Evolutionary conservation across 202 grass and related monocot species (phyloP).

Genomic region (Elaeis oleifera): DNA sequence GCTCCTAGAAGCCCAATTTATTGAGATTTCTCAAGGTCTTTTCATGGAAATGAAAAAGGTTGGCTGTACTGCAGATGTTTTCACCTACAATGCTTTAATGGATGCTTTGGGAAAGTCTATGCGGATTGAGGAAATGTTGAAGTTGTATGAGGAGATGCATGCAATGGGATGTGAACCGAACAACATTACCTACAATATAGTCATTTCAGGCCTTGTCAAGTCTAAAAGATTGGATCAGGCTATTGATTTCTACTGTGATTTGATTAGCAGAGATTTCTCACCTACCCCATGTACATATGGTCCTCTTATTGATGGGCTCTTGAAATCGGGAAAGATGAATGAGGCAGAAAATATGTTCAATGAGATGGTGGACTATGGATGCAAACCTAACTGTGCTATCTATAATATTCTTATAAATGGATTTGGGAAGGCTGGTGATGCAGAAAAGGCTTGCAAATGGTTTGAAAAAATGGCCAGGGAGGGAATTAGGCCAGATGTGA

Average conservation of each 20-base stretch:
- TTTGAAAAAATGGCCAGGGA: conserved; percentile 61
- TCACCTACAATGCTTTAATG: conserved; percentile 73
- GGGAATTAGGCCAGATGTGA: conserved; percentile 83
- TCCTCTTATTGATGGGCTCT: conserved; percentile 77
- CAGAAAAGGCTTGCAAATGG: conserved; percentile 49
- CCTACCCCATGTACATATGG: conserved; percentile 84
- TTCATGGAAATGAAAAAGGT: conserved; percentile 72
- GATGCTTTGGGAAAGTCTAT: conserved; percentile 76
- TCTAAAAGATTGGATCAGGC: conserved; percentile 56
- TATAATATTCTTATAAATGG: conserved; percentile 92
- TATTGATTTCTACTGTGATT: conserved; percentile 68
- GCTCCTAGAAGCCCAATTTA: conserved; percentile 54
- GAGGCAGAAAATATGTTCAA: conserved; percentile 65
- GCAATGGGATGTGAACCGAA: conserved; percentile 52
- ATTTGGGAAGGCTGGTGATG: conserved; percentile 51
- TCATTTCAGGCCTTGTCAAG: conserved; percentile 86
- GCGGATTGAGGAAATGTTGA: conserved; percentile 69
- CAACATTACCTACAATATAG: conserved; percentile 74
- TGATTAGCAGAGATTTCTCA: conserved; percentile 56
- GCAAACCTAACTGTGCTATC: conserved; percentile 71
- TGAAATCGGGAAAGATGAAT: conserved; percentile 58
- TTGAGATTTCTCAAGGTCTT: conserved; percentile 44
- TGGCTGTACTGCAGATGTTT: conserved; percentile 60
- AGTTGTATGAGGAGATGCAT: conserved; percentile 71
- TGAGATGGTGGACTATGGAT: conserved; percentile 72